Conservation (phyloP, 441 rosid species). For the Syzygium syzygioides region DNA sequence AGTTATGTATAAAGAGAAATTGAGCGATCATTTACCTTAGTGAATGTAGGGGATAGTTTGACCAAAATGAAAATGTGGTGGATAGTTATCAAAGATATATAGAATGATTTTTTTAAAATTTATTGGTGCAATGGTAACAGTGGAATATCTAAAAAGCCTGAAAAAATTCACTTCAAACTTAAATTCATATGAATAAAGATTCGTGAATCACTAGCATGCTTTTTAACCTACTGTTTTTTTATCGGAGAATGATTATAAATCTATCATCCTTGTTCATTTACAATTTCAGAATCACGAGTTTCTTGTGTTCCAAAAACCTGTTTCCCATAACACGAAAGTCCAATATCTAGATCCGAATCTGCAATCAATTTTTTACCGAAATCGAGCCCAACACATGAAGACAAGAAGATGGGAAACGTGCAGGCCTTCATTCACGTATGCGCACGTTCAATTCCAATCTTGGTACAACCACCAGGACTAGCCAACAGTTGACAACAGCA, state of each 20-base stretch:
- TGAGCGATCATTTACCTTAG: neutral
- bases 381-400: neutral
- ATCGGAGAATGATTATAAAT: too few species aligned
- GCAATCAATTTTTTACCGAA: neutral
- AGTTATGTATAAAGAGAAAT: neutral
- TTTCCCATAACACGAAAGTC: neutral
- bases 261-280: neutral
- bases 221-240: too few species aligned
- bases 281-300: neutral
- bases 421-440: neutral
- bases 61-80: neutral
- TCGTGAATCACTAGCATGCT: too few species aligned
- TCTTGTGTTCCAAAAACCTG: neutral
- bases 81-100: neutral
- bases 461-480: neutral
- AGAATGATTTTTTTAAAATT: neutral
- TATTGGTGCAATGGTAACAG: neutral
- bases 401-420: neutral
- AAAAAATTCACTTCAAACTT: neutral
- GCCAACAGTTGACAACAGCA: neutral
- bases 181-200: too few species aligned
- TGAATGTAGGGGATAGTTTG: too few species aligned
- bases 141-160: neutral
- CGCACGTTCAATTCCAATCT: neutral
- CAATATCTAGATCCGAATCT: neutral